Conservation (phyloP, 2,329 filamentous ascomycete genomes). For the Fusarium nurragi region DNA sequence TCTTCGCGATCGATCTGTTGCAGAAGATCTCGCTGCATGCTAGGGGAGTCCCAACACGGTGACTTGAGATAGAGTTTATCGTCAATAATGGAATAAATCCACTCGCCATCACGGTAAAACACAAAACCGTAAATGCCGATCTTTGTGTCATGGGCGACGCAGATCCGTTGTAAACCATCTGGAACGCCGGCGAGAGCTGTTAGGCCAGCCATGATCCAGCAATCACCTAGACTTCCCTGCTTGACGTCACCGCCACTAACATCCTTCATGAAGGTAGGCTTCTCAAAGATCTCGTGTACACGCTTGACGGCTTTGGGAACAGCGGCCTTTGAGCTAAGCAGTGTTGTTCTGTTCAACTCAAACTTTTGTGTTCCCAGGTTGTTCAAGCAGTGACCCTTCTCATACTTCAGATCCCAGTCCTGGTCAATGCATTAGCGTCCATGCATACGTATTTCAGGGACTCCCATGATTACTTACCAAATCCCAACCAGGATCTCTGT, state of each 20-base stretch:
- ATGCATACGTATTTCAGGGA: neutral
- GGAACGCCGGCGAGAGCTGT: conserved; percentile 80
- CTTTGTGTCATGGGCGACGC: conserved; percentile 75
- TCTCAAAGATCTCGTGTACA: conserved; percentile 77
- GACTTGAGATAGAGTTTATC: conserved; percentile 89
- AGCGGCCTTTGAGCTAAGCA: conserved; percentile 57
- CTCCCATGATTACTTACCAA: conserved; percentile 53
- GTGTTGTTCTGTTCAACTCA: conserved; percentile 57
- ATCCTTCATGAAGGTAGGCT: conserved; percentile 72
- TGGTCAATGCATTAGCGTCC: conserved; percentile 44
- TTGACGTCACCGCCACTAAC: conserved; percentile 78
- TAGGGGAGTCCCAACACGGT: conserved; percentile 82
- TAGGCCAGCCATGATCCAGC: conserved; percentile 83
- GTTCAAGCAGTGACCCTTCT: conserved; percentile 65
- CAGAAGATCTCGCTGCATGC: conserved; percentile 77
- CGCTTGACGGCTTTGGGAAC: conserved; percentile 80
- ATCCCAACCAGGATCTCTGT: conserved; percentile 72
- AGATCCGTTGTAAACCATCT: conserved; percentile 75
- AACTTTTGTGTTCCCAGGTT: conserved; percentile 62
- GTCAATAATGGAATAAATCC: conserved; percentile 91
- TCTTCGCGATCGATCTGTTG: conserved; percentile 79
- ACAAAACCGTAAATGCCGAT: conserved; percentile 92
- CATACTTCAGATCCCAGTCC: conserved; percentile 75
- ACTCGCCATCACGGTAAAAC: conserved; percentile 88
- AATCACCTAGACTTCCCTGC: conserved; percentile 81